These are phyloP conservation scores for Phytophthora parvispora DNA, from an alignment of 352 stramenopile species.

Conservation along the genomic window DNA sequence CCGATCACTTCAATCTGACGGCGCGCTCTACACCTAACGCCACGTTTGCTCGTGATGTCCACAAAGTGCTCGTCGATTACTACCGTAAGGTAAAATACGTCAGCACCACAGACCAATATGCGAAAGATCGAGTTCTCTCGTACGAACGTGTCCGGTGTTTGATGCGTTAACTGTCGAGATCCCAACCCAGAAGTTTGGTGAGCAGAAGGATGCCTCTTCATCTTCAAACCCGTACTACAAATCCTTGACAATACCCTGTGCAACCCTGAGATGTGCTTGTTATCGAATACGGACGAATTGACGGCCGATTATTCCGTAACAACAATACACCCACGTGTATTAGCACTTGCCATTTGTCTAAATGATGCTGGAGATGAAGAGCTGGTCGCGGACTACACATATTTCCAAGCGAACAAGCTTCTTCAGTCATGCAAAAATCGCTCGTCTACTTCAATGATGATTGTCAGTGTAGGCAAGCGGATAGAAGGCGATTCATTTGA, in stretches of 20 bases:
- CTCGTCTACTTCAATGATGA: slow-evolving; percentile 14
- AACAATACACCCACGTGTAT: slow-evolving; percentile 14
- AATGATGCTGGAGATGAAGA: neutral
- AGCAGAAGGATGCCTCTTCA: slow-evolving; percentile 1
- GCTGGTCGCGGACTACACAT: neutral
- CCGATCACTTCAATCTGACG: slow-evolving; percentile 4
- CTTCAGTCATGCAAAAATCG: slow-evolving; percentile 8
- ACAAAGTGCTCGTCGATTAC: slow-evolving; percentile 5
- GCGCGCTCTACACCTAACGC: too few relatives aligned
- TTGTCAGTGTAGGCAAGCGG: slow-evolving; percentile 18
- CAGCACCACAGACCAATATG: slow-evolving; percentile 2
- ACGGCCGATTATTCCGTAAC: neutral
- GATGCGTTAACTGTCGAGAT: slow-evolving; percentile 14
- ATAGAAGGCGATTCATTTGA: slow-evolving; percentile 16
- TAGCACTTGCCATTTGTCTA: slow-evolving; percentile 14
- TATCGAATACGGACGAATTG: neutral
- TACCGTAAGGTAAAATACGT: slow-evolving; percentile 7
- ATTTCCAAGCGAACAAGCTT: neutral
- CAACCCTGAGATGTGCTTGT: neutral
- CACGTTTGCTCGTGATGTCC: too few relatives aligned
- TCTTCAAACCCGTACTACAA: neutral
- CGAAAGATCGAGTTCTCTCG: slow-evolving; percentile 10
- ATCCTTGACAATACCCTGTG: neutral
- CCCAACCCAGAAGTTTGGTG: neutral
- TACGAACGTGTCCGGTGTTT: slow-evolving; percentile 1